These are phyloP conservation scores for Candida nemodendra DNA, from an alignment of 805 yeast species.

Conservation along the genomic window DNA sequence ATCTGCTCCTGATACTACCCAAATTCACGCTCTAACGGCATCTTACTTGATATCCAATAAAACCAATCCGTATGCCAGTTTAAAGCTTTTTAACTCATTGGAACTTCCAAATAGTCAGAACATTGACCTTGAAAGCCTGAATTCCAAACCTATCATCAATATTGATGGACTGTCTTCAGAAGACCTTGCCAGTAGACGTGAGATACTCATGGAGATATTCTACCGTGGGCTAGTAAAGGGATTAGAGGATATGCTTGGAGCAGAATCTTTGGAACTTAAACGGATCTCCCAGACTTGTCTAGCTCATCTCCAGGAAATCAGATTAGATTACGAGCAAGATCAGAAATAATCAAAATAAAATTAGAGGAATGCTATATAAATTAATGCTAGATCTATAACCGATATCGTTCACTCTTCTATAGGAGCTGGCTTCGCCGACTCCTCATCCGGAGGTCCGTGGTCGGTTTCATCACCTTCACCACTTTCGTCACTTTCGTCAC, in stretches of 20 bases:
- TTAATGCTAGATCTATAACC: not conserved
- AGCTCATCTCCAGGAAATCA: constrained; percentile 16
- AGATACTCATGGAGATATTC: constrained; percentile 54
- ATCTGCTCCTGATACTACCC: constrained; percentile 9
- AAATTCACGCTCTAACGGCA: constrained; percentile 47
- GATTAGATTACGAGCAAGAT: constrained; percentile 18
- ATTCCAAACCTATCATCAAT: constrained; percentile 27
- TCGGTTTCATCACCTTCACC: constrained; percentile 5
- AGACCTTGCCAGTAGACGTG: constrained; percentile 55
- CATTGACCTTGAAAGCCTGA: not conserved
- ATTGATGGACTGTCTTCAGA: constrained; percentile 53
- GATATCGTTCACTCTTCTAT: too few species aligned
- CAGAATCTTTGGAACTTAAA: constrained; percentile 38
- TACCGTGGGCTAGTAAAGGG: constrained; percentile 48
- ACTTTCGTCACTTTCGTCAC: constrained; percentile 9
- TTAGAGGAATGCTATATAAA: not conserved
- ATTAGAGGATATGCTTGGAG: constrained; percentile 50
- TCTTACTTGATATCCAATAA: constrained; percentile 53
- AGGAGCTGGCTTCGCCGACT: constrained; percentile 9
- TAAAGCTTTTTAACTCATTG: constrained; percentile 52
- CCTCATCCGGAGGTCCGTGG: constrained; percentile 28
- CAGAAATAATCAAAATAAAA: not conserved
- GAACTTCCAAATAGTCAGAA: constrained; percentile 24
- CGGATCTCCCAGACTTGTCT: constrained; percentile 16
- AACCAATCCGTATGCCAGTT: constrained; percentile 63